Evolutionary conservation across 371 early-diverging fungal species (phyloP).

Genomic region (Apophysomyces variabilis): DNA sequence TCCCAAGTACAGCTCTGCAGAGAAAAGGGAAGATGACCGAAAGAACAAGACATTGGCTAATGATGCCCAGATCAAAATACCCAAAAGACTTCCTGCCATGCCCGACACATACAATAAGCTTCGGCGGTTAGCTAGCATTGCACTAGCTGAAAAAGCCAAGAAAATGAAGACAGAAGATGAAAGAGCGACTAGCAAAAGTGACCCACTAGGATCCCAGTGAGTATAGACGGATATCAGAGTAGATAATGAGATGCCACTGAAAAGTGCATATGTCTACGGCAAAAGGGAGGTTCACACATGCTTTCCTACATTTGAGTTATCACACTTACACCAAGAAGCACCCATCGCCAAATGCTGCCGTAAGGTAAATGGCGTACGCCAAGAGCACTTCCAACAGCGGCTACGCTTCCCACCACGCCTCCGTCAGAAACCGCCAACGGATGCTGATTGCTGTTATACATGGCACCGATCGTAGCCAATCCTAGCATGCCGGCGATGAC

Average conservation of each 20-base stretch:
- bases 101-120: slow-evolving; percentile 53
- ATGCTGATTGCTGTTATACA: slow-evolving; percentile 16
- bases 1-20: slow-evolving; percentile 58
- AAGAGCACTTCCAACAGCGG: slow-evolving; percentile 29
- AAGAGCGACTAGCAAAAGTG: slow-evolving; percentile 38
- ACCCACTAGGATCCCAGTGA: slow-evolving; percentile 43
- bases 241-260: slow-evolving; percentile 45
- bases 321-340: slow-evolving; percentile 31
- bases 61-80: slow-evolving; percentile 44
- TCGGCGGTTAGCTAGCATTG: slow-evolving; percentile 51
- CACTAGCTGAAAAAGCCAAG: slow-evolving; percentile 51
- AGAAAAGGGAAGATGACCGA: slow-evolving; percentile 44
- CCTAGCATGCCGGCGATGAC: slow-evolving; percentile 57
- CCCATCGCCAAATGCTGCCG: slow-evolving; percentile 35
- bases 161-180: slow-evolving; percentile 55
- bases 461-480: slow-evolving; percentile 44
- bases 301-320: background rate
- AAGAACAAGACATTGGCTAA: slow-evolving; percentile 52
- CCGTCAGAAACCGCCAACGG: slow-evolving; percentile 16
- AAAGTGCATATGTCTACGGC: slow-evolving; percentile 40
- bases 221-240: slow-evolving; percentile 28
- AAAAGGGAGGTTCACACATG: background rate
- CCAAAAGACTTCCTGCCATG: slow-evolving; percentile 42
- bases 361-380: slow-evolving; percentile 31
- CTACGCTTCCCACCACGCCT: slow-evolving; percentile 22